Conservation (phyloP, 2,329 filamentous ascomycete genomes). For the Chalara sp. region DNA sequence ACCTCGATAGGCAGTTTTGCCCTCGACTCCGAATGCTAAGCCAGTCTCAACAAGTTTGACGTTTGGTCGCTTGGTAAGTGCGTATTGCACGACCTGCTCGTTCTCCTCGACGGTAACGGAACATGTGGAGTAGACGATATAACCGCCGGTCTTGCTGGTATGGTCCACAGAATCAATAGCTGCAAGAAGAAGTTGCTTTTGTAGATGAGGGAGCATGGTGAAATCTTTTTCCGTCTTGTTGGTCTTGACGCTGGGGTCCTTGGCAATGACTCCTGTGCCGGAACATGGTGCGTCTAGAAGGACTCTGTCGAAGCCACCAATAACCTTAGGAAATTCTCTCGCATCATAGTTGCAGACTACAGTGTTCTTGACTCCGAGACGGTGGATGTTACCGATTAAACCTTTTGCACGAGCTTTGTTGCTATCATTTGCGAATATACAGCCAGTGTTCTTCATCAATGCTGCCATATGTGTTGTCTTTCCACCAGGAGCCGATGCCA, state of each 20-base stretch:
- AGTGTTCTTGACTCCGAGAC: constrained; percentile 86
- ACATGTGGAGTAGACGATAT: constrained; percentile 95
- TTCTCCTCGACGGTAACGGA: constrained; percentile 92
- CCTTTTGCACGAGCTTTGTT: constrained; percentile 91
- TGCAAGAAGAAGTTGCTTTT: constrained; percentile 87
- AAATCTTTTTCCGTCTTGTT: constrained; percentile 98
- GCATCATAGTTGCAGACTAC: constrained; percentile 96
- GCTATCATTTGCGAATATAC: constrained; percentile 93
- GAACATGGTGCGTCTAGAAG: constrained; percentile 93
- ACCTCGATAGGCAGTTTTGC: constrained; percentile 84
- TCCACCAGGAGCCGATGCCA: constrained; percentile 92
- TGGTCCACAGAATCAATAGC: constrained; percentile 96
- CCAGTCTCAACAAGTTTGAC: constrained; percentile 90
- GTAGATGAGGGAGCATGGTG: constrained; percentile 82
- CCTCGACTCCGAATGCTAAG: constrained; percentile 83
- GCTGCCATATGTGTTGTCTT: constrained; percentile 97
- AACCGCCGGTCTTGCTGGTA: constrained; percentile 84
- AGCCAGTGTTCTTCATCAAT: constrained; percentile 94
- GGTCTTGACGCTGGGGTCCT: constrained; percentile 94
- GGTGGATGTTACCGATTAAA: constrained; percentile 96
- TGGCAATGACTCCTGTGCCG: constrained; percentile 94
- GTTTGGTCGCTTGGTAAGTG: constrained; percentile 84
- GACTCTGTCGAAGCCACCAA: constrained; percentile 93
- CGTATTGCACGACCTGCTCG: constrained; percentile 90
- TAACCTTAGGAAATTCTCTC: constrained; percentile 85